Evolutionary conservation across 2,329 filamentous ascomycete species (phyloP), one percentile per base, ranked within the genome.

Genomic region (Byssochlamys sp.): DNA sequence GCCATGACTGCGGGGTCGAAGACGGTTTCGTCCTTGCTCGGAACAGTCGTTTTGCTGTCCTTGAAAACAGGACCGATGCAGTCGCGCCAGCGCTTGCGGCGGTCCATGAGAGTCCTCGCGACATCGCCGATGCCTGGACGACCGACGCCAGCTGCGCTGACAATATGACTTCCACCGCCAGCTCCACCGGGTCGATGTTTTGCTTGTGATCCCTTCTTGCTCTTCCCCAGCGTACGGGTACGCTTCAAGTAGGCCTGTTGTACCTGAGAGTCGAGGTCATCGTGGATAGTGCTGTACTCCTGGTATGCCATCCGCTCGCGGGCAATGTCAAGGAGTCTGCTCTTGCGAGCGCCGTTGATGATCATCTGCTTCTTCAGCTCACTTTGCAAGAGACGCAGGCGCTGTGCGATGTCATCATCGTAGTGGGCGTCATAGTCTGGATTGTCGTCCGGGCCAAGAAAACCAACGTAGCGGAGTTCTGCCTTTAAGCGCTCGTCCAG

Each of bases 211-310:
- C 91, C 87, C 76, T 95, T 96, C 73, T 95, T 95, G 73, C 85
- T 90, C 77, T 97, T 95, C 71, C 91, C 90, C 75, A 97, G 87
- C 0, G 90, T 96, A 52, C 94, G 86, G 28, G 92, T 97, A 26
- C 94, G 88, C 77, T 99, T 99, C 51, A 95, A 85, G 69, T 97
- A 99, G 2, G 94, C 92, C 55, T 90, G 87, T 69, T 97, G 91
- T 49, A 97, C 91, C 71, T 97, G 94, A 49, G 86, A 85, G 77
- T 99, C 94, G 25, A 99, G 85, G 71, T 99, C 94, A 70, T 99
- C 94, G 54, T 95, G 87, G 65, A 99, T 99, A 57, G 91, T 96
- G 71, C 87, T 88, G 77, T 96, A 99, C 71, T 99, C 94, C 70
- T 99, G 94, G 75, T 94, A 87, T 0, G 94, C 94, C 84, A 99